phyloP scores from a whole-genome alignment of 2,329 filamentous ascomycete species.

The Tympanopsis confertula region DNA sequence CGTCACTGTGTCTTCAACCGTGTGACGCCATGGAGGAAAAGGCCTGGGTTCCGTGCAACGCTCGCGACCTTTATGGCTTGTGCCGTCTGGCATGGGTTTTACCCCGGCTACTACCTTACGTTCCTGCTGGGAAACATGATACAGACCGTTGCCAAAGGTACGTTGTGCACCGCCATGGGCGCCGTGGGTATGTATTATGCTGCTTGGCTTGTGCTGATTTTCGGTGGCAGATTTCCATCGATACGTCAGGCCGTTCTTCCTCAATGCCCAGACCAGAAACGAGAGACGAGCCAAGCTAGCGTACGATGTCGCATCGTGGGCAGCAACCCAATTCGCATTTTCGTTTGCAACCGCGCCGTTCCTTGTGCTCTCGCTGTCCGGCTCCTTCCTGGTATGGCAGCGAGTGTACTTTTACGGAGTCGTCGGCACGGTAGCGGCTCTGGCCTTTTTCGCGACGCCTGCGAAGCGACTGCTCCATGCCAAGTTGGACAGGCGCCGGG shows the following conservation, averaged over 20 bases:
- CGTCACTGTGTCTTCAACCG: slow-evolving; percentile 58
- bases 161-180: slow-evolving; percentile 11
- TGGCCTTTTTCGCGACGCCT: slow-evolving; percentile 45
- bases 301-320: slow-evolving; percentile 48
- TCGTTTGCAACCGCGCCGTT: slow-evolving; percentile 52
- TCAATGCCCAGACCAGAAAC: slow-evolving; percentile 42
- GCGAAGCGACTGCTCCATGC: slow-evolving; percentile 29
- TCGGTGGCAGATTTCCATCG: slow-evolving; percentile 44
- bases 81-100: slow-evolving; percentile 62
- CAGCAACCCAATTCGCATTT: slow-evolving; percentile 49
- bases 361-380: slow-evolving; percentile 43
- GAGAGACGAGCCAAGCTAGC: slow-evolving; percentile 42
- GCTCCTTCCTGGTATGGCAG: slow-evolving; percentile 43
- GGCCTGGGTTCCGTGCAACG: slow-evolving; percentile 33
- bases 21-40: slow-evolving; percentile 57
- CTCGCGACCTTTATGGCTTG: slow-evolving; percentile 57
- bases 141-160: slow-evolving; percentile 58
- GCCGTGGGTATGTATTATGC: background rate
- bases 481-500: slow-evolving; percentile 10
- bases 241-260: slow-evolving; percentile 55
- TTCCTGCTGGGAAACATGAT: slow-evolving; percentile 54
- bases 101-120: slow-evolving; percentile 56
- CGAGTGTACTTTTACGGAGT: slow-evolving; percentile 54
- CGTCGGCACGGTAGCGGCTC: slow-evolving; percentile 33
- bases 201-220: background rate